Evolutionary conservation across 768 basidiomycete genomes (phyloP), one percentile per base, ranked within the genome.

Genomic region (Hirschioporus abietinus): DNA sequence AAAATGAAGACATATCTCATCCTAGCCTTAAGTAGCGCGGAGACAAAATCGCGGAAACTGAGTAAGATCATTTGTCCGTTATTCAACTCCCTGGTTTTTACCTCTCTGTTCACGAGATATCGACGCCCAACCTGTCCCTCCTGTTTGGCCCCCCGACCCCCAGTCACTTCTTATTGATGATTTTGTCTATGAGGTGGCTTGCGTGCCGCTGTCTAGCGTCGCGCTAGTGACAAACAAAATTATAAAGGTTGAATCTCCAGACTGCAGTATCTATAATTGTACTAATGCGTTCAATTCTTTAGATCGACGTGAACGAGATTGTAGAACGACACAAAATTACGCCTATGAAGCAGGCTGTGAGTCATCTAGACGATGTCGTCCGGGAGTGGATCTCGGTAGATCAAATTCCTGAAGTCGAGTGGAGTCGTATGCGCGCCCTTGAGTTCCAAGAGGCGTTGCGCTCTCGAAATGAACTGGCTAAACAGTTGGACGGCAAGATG

Each of bases 401-500:
- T 8, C 70, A 70, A 1, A 77, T 95, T 17, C 84, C 86, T 1
- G 97, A 99, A 75, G 85, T 89, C 4, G 93, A 93, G 65, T 99
- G 95, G 96, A 80, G 80, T 65, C 85, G 90, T 64, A 84, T 95
- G 74, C 86, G 91, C 60, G 82, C 86, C n/a, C 77, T 99, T 8
- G 95, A 98, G 65, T 97, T 99, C 74, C 94, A 98, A 75, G 96
- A 98, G 69, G 78, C 82, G 24, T 73, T 98, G 64, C 84, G 85
- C 66, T 72, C 81, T 57, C 81, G 95, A 66, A 80, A 88, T 63
- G 77, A 76, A 12, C 73, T 89, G 6, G 74, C 78, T 1, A 75
- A 81, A 67, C 78, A 78, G 27, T 72, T 91, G 34, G 70, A 76
- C 17, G 78, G 65, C 5, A 79, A 77, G 59, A 75, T 72, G 3